Evolutionary conservation across 2,329 filamentous ascomycete species (phyloP).

Genomic region (Zarea fungicola): DNA sequence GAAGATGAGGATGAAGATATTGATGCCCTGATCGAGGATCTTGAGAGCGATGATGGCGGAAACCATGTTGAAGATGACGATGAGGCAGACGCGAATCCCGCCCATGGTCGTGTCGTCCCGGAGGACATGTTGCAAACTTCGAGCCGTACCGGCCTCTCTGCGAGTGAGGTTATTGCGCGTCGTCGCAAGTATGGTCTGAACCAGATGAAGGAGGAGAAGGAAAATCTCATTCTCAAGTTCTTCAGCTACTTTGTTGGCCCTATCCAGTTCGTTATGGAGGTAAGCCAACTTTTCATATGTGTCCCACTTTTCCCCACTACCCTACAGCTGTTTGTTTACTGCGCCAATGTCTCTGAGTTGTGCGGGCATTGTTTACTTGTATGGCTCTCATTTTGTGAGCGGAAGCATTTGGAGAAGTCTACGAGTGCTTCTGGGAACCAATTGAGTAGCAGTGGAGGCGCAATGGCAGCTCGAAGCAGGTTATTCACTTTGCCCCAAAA

Average conservation of each 20-base stretch:
- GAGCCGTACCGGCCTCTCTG: slow-evolving; percentile 65
- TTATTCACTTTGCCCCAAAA: neutral
- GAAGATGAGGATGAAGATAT: slow-evolving; percentile 76
- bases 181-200: slow-evolving; percentile 77
- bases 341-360: slow-evolving; percentile 6
- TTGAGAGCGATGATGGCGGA: slow-evolving; percentile 75
- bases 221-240: slow-evolving; percentile 81
- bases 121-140: slow-evolving; percentile 77
- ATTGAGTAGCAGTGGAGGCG: slow-evolving; percentile 9
- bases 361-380: neutral
- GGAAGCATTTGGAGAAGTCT: neutral
- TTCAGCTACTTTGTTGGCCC: slow-evolving; percentile 78
- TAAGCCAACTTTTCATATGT: slow-evolving; percentile 33
- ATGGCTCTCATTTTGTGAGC: neutral
- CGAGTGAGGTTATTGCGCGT: slow-evolving; percentile 57
- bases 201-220: slow-evolving; percentile 87
- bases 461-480: too few relatives aligned
- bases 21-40: slow-evolving; percentile 79
- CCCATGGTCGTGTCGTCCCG: slow-evolving; percentile 58
- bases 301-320: neutral
- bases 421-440: neutral
- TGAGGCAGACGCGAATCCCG: slow-evolving; percentile 40
- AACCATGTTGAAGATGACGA: slow-evolving; percentile 56
- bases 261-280: slow-evolving; percentile 93
- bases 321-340: neutral